Base-by-base conservation (phyloP, 2,329 filamentous ascomycete genomes). In the Volutella citrinella region DNA sequence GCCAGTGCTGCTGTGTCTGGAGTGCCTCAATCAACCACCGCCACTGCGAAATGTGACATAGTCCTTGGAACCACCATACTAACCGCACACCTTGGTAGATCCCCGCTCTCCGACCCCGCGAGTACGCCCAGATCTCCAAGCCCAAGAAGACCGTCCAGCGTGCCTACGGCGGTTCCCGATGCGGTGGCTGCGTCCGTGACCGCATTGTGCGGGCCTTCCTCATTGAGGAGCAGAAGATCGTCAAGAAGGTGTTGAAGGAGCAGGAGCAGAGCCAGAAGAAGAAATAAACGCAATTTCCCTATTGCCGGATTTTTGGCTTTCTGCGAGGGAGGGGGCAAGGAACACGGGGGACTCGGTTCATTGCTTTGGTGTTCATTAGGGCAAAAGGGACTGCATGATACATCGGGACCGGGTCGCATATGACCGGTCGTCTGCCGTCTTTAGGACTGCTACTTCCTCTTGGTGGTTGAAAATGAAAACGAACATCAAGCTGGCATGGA, bases 161-260 rank as follows among this genome's bases (percentile, higher is more conserved):
- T 62, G 90, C 93, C 63, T 98, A 98, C 70, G 90, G 93, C 70
- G 93, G 93, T 65, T 96, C 90, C 62, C 87, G 93, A 81, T 98
- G 93, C 79, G 89, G 86, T 66, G 93, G 88, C 80, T 98, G 93
- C 72, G 93, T 98, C 58, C 90, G 91, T 72, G 93, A 98, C 78
- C 86, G 93, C 60, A 87, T 98, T 57, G 88, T 96, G 58, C 88
- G 93, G 59, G 93, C 93, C 51, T 98, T 98, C 84, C 76, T 98
- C 69, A 97, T 98, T 55, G 94, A 98, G 80, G 93, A 98, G 83
- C 93, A 98, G 81, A 98, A 98, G 87, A 97, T 98, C 61, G 93
- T 98, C 74, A 98, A 98, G 89, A 98, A 98, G 87, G 93, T 98
- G 62, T 82, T 97, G 69, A 96, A 96, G 86, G 91, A 97, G 80